Evolutionary conservation across 2,329 filamentous ascomycete species (phyloP), one percentile per base, ranked within the genome.

Genomic region (Chaetomiaceae sp.): DNA sequence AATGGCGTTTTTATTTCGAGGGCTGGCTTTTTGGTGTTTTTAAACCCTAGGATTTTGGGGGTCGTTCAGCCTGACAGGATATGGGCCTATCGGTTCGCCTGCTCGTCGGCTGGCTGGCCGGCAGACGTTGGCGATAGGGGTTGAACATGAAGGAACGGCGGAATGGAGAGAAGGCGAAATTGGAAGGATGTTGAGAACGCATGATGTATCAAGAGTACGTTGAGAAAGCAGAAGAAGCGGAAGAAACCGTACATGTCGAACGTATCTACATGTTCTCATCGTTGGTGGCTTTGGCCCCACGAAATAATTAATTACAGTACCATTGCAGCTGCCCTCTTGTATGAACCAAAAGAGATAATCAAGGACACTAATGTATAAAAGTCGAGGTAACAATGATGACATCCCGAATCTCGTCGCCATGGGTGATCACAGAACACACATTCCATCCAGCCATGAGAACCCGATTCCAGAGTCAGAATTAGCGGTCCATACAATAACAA

Each of bases 1-100:
- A 48, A 53, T 44, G 51, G 51, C 51, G 51, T 53, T 53, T 44
- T 25, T 25, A 13, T 38, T 21, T 42, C 21, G 20, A n/a, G 30
- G 29, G 20, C 27, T 16, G 21, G 13, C 30, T 21, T 27, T 7
- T 42, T 21, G 21, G 38, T 10, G 9, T 43, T 8, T 14, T 10
- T 43, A 5, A 21, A 25, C 9, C n/a, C n/a, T n/a, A n/a, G n/a
- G n/a, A n/a, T n/a, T n/a, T n/a, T n/a, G n/a, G n/a, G n/a, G n/a
- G n/a, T n/a, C n/a, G n/a, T n/a, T n/a, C n/a, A n/a, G n/a, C n/a
- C n/a, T n/a, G n/a, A n/a, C 27, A 32, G 37, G 37, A 49, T 40
- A 11, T 18, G 16, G 13, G 23, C n/a, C 36, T 21, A 14, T 21
- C n/a, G 27, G 18, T 37, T 29, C 5, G 10, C 43, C 25, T 48